Conservation (phyloP, 257 asterid species). For the Jasminum sambac region DNA sequence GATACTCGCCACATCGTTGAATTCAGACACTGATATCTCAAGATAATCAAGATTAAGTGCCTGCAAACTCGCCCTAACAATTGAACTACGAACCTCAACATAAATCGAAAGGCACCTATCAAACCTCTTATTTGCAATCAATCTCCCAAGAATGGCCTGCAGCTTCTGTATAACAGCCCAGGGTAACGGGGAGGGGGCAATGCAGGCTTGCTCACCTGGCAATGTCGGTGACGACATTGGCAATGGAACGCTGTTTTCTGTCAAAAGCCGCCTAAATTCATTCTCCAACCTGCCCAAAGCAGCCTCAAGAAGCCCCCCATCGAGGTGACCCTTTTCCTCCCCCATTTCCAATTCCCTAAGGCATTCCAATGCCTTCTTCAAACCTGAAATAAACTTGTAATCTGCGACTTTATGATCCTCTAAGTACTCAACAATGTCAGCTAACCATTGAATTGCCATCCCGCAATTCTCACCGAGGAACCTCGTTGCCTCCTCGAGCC, state of each 20-base stretch:
- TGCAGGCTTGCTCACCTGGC: constrained; percentile 60
- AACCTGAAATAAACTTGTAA: constrained; percentile 53
- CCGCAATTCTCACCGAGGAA: constrained; percentile 81
- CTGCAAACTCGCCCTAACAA: constrained; percentile 75
- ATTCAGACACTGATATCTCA: constrained; percentile 80
- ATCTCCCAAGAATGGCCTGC: constrained; percentile 78
- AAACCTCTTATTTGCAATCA: constrained; percentile 57
- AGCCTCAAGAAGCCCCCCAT: constrained; percentile 72
- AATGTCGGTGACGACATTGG: constrained; percentile 62
- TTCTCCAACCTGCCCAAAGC: constrained; percentile 68
- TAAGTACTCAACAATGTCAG: constrained; percentile 80
- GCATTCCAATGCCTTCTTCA: constrained; percentile 50
- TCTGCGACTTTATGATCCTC: constrained; percentile 88
- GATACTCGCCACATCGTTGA: constrained; percentile 77
- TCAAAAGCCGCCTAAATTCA: constrained; percentile 61
- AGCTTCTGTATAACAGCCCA: constrained; percentile 71
- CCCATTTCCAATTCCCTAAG: constrained; percentile 58
- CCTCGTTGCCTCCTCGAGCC: constrained; percentile 75
- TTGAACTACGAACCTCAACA: constrained; percentile 76
- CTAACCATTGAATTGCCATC: constrained; percentile 89
- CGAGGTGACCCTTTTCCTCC: constrained; percentile 71
- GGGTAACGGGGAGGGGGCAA: constrained; percentile 73
- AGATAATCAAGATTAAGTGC: constrained; percentile 91
- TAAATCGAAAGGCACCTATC: constrained; percentile 74
- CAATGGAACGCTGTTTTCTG: constrained; percentile 61